These are phyloP conservation scores for Volvox carteri DNA, from an alignment of 163 green algal genomes.

Conservation along the genomic window DNA sequence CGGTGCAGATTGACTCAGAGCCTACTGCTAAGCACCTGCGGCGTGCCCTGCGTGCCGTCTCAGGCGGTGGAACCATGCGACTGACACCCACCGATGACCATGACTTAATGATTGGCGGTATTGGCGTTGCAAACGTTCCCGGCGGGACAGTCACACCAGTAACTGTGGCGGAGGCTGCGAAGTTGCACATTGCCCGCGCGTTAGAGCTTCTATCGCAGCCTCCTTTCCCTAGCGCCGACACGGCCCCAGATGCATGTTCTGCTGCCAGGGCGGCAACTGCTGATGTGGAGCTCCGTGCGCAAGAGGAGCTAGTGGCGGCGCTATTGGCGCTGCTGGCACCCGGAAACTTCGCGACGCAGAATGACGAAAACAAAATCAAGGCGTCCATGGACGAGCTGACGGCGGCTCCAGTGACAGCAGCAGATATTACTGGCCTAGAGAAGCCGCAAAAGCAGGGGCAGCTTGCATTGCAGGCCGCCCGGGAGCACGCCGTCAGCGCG, in stretches of 20 bases:
- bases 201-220: constrained; percentile 30
- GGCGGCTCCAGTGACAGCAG: no score
- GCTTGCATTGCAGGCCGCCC: no score
- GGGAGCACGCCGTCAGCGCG: no score
- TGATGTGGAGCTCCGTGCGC: constrained; percentile 4
- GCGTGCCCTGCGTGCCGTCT: constrained; percentile 43
- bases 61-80: constrained; percentile 21
- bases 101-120: background rate
- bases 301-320: constrained; percentile 50
- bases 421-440: no score
- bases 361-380: no score
- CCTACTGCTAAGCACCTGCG: constrained; percentile 20
- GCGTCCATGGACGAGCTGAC: no score
- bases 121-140: no score
- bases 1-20: background rate
- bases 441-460: no score
- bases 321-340: constrained; percentile 44
- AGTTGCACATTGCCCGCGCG: constrained; percentile 41
- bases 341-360: background rate
- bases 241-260: background rate
- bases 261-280: background rate
- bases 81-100: background rate
- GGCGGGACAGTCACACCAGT: background rate
- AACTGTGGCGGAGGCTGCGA: background rate
- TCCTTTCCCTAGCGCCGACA: background rate